Percentiles rank a stretch among this genome's conserved stretches.
Conservation (phyloP, 768 basidiomycete species). For the Obba rivulosa region DNA sequence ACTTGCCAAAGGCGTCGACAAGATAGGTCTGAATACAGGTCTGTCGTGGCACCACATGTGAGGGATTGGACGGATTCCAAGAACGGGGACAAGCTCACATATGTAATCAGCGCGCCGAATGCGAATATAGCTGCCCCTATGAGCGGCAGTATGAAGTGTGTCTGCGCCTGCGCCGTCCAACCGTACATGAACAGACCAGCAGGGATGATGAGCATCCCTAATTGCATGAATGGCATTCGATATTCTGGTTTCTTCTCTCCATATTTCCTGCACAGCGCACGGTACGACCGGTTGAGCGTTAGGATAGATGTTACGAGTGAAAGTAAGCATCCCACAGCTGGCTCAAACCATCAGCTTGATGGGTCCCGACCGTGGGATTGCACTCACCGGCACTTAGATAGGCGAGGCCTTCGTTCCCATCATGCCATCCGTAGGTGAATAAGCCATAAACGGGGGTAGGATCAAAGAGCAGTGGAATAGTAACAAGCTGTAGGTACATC, state of each 20-base stretch:
- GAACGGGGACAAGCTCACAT: background rate
- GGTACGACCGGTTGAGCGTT: background rate
- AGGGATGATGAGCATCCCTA: background rate
- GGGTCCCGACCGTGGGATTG: too few species aligned
- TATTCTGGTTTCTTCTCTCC: background rate
- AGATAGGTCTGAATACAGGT: background rate
- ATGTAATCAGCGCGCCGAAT: background rate
- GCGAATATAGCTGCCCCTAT: conserved; percentile 2
- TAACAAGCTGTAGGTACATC: conserved; percentile 1
- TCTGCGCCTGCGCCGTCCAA: background rate
- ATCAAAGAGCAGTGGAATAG: conserved; percentile 1
- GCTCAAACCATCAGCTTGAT: background rate
- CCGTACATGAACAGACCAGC: background rate
- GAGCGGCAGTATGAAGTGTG: background rate
- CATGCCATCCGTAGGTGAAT: conserved; percentile 1
- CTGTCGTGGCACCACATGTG: background rate
- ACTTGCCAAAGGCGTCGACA: background rate
- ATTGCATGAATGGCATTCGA: conserved; percentile 2
- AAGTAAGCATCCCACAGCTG: background rate
- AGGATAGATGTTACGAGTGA: background rate
- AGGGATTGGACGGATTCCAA: background rate
- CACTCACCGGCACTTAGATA: background rate
- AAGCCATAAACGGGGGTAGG: background rate
- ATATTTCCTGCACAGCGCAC: background rate
- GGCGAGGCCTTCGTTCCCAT: conserved; percentile 1